These are phyloP conservation scores for Penicillium hordei DNA, from an alignment of 2,329 filamentous ascomycete species.

Conservation along the genomic window DNA sequence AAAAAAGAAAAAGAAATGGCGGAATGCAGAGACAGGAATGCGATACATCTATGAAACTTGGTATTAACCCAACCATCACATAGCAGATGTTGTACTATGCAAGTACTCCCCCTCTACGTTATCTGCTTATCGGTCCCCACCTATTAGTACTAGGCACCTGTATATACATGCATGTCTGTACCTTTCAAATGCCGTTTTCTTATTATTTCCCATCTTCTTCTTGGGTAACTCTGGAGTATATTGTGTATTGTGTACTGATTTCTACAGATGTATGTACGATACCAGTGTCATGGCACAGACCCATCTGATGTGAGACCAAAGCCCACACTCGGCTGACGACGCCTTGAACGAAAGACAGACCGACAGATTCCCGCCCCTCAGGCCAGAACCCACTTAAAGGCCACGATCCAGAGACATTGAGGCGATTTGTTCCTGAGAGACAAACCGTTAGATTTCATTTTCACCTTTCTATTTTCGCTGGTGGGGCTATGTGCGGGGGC, in stretches of 20 bases:
- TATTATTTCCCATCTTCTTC: not conserved
- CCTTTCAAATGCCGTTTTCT: not conserved
- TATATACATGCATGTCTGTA: not conserved
- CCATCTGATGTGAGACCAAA: slow-evolving; percentile 9
- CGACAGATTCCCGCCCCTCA: not conserved
- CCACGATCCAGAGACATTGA: not conserved
- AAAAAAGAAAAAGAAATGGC: slow-evolving; percentile 5
- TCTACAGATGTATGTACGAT: not conserved
- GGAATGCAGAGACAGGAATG: slow-evolving; percentile 10
- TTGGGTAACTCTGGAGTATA: not conserved
- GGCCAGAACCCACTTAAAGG: not conserved
- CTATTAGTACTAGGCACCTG: not conserved
- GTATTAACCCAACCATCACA: not conserved
- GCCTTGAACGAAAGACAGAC: not conserved
- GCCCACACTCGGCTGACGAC: slow-evolving; percentile 17
- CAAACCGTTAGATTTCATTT: not conserved
- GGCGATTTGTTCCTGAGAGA: slow-evolving; percentile 2
- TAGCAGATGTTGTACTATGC: slow-evolving; percentile 1
- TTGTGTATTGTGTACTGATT: not conserved
- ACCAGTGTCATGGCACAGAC: slow-evolving; percentile 11
- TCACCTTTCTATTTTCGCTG: not conserved
- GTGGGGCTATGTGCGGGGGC: not conserved
- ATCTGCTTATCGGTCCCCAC: slow-evolving; percentile 11
- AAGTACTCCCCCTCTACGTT: slow-evolving; percentile 4
- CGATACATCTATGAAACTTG: slow-evolving; percentile 11